These are phyloP conservation scores for Plenodomus lindquistii DNA, from an alignment of 2,329 filamentous ascomycete species.

Conservation along the genomic window DNA sequence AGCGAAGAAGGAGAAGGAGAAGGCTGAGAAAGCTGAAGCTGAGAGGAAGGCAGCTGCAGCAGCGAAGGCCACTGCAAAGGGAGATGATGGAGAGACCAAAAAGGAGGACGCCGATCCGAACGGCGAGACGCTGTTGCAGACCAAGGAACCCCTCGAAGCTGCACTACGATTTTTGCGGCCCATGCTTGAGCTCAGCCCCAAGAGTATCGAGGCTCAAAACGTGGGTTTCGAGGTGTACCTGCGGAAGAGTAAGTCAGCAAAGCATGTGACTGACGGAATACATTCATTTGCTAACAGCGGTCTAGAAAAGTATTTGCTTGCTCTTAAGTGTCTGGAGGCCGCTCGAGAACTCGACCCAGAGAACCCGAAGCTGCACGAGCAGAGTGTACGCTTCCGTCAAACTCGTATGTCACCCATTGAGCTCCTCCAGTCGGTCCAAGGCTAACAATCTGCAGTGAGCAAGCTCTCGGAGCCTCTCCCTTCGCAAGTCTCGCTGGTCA, in stretches of 20 bases:
- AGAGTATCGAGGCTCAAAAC: slow-evolving; percentile 79
- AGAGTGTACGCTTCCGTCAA: slow-evolving; percentile 70
- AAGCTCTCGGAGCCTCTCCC: slow-evolving; percentile 57
- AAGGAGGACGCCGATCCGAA: slow-evolving; percentile 91
- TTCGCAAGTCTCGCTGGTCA: slow-evolving; percentile 67
- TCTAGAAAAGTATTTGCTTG: slow-evolving; percentile 83
- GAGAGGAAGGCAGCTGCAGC: slow-evolving; percentile 80
- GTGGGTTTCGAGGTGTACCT: slow-evolving; percentile 90
- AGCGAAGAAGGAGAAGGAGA: slow-evolving; percentile 73
- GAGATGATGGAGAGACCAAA: slow-evolving; percentile 67
- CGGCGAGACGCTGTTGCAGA: slow-evolving; percentile 78
- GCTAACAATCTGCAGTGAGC: slow-evolving; percentile 27
- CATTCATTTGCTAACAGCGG: not conserved
- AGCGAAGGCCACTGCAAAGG: slow-evolving; percentile 60
- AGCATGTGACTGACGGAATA: not conserved
- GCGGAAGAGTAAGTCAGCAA: slow-evolving; percentile 69
- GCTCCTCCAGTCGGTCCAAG: not conserved
- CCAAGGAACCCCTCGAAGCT: slow-evolving; percentile 79
- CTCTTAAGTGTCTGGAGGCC: slow-evolving; percentile 81
- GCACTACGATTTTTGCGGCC: slow-evolving; percentile 84
- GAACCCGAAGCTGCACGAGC: slow-evolving; percentile 75
- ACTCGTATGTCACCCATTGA: slow-evolving; percentile 44
- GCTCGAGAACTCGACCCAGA: slow-evolving; percentile 69
- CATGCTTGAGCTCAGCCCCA: slow-evolving; percentile 79
- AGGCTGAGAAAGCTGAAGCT: slow-evolving; percentile 76